Evolutionary conservation across 108 stramenopile species (phyloP), one percentile per base, ranked within the genome.

Genomic region (Skeletonema menzelii): DNA sequence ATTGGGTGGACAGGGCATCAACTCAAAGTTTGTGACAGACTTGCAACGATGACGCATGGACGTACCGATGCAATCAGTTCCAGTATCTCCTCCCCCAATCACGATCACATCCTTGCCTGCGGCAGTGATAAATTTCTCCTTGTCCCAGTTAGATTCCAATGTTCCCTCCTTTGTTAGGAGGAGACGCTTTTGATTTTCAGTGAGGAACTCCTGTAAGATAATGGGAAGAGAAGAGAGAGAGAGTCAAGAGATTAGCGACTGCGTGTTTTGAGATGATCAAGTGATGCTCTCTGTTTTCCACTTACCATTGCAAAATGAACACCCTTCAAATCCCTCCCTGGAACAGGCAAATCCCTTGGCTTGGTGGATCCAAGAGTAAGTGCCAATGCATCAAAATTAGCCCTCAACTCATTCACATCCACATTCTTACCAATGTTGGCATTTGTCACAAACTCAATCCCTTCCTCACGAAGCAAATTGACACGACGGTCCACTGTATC

Each of bases 31-130:
- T 32, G 93, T 92, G 34, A 97, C 89, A 46, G 88, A 90, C 73
- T 96, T 96, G 94, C 97, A 97, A 26, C 96, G 90, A 72, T 98
- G 97, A 70, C 97, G 93, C 97, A 98, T 97, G 27, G 93, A 95
- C 12, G 97, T 98, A 56, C 97, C 97, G 72, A 98, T 97, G 76
- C 97, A 98, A 91, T 98, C 97, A 20, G 97, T 98, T 49, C 97
- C 97, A 15, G 97, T 97, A 73, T 97, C 96, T 56, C 97, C 96
- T 56, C 96, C 97, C n/a, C 97, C 97, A 85, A 98, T 97, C 8
- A 98, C 97, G 70, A 98, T 95, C 24, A 98, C 97, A 82, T 98
- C 92, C 87, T 97, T 96, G 37, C 97, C 97, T 65, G 95, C 97
- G 19, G 97, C 97, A 28, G 96, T 94, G 76, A 98, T 95, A 73